Conservation (phyloP, 352 stramenopile genomes). For the Phytopythium mirpurense region DNA sequence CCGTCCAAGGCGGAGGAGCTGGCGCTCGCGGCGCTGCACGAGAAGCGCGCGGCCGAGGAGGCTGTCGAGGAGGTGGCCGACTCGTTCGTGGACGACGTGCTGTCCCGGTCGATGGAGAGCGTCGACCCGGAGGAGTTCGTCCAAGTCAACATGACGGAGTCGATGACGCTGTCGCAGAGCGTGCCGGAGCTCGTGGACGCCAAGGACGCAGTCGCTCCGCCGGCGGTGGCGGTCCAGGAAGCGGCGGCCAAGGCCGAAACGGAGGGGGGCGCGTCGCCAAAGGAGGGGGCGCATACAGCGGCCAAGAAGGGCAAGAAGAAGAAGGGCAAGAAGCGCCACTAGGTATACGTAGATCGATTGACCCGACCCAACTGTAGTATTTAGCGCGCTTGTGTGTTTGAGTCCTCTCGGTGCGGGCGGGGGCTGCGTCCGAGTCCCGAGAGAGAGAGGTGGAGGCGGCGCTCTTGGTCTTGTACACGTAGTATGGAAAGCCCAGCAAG, state of each 20-base stretch:
- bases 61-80: slow-evolving; percentile 28
- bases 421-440: not conserved
- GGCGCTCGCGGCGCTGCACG: slow-evolving; percentile 16
- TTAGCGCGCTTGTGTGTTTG: slow-evolving; percentile 1
- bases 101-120: slow-evolving; percentile 42
- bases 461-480: slow-evolving; percentile 5
- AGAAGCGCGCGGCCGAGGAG: slow-evolving; percentile 26
- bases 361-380: slow-evolving; percentile 6
- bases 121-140: slow-evolving; percentile 64
- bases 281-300: slow-evolving; percentile 11
- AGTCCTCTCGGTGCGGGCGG: not conserved
- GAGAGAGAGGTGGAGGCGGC: no score
- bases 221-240: slow-evolving; percentile 9
- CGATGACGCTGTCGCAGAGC: slow-evolving; percentile 26
- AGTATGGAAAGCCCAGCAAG: not conserved
- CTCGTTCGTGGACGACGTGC: slow-evolving; percentile 35
- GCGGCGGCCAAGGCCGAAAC: slow-evolving; percentile 14
- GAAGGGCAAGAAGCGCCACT: slow-evolving; percentile 48
- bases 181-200: slow-evolving; percentile 22
- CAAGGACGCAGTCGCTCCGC: slow-evolving; percentile 12
- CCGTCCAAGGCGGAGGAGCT: slow-evolving; percentile 14
- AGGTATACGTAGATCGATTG: slow-evolving; percentile 10
- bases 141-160: slow-evolving; percentile 54
- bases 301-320: slow-evolving; percentile 62
- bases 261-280: not conserved